Evolutionary conservation across 306 rosid genomes (phyloP).

Genomic region (Fragaria ananassa): DNA sequence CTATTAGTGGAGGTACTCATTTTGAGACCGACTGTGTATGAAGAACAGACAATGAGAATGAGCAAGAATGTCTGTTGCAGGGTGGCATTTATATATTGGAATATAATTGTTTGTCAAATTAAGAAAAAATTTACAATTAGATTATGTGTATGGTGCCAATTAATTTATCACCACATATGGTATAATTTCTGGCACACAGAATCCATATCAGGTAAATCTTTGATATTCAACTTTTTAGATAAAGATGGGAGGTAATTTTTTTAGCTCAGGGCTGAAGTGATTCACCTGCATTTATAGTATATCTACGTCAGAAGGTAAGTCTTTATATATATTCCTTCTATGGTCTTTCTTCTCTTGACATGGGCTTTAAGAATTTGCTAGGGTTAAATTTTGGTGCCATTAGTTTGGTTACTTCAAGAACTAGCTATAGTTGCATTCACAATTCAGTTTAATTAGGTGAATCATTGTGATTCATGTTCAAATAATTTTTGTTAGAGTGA

Average conservation of each 20-base stretch:
- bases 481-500: not conserved
- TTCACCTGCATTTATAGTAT: constrained; percentile 1
- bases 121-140: not conserved
- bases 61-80: not conserved
- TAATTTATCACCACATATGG: not conserved
- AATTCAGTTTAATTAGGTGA: not conserved
- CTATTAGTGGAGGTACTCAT: not conserved
- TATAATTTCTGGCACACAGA: not conserved
- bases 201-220: not conserved
- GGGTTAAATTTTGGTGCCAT: not conserved
- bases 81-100: not conserved
- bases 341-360: not conserved
- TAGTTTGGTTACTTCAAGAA: not conserved
- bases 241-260: not conserved
- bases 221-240: not conserved
- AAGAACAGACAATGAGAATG: not conserved
- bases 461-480: not conserved
- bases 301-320: not conserved
- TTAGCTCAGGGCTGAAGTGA: not conserved
- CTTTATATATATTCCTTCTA: not conserved
- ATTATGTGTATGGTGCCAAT: not conserved
- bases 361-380: not conserved
- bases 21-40: not conserved
- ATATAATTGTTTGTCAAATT: not conserved
- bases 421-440: not conserved